These are phyloP conservation scores for Pythium phragmiticola DNA, from an alignment of 352 stramenopile genomes.

Conservation along the genomic window DNA sequence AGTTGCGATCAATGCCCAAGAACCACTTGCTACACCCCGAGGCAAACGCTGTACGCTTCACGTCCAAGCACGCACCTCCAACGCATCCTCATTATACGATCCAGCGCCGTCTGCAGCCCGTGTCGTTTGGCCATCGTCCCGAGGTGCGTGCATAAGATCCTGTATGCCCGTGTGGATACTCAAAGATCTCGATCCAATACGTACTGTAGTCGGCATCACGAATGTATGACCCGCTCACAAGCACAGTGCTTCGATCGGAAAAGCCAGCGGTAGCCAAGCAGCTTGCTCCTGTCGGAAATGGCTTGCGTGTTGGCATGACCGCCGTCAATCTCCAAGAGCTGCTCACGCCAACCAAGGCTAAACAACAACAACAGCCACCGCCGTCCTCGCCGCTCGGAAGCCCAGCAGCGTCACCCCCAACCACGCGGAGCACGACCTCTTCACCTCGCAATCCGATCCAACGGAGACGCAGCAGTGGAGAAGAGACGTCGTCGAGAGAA, in stretches of 20 bases:
- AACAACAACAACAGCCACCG: slow-evolving; percentile 3
- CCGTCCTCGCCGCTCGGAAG: neutral
- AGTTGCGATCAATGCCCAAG: slow-evolving; percentile 31
- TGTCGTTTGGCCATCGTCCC: slow-evolving; percentile 76
- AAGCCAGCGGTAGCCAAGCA: slow-evolving; percentile 20
- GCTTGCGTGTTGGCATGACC: slow-evolving; percentile 53
- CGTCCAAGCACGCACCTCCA: slow-evolving; percentile 24
- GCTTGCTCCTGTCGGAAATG: slow-evolving; percentile 23
- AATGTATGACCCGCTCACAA: slow-evolving; percentile 69
- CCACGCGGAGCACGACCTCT: slow-evolving; percentile 1
- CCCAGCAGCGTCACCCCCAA: neutral
- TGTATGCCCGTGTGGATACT: neutral
- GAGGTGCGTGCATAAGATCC: slow-evolving; percentile 29
- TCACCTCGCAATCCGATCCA: slow-evolving; percentile 5
- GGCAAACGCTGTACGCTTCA: slow-evolving; percentile 21
- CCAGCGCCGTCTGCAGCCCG: slow-evolving; percentile 40
- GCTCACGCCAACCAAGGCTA: slow-evolving; percentile 37
- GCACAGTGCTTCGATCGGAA: slow-evolving; percentile 27
- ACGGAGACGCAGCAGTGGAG: slow-evolving; percentile 9
- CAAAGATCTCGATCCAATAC: no score
- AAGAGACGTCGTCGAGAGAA: neutral
- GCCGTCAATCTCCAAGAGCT: slow-evolving; percentile 60
- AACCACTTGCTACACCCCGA: slow-evolving; percentile 22
- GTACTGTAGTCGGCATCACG: slow-evolving; percentile 54
- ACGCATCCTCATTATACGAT: slow-evolving; percentile 32